A percentile compares a stretch with the other conserved stretches of the same genome.
phyloP scores from a whole-genome alignment of 2,329 filamentous ascomycete genomes.

The Pseudomassariella vexata region DNA sequence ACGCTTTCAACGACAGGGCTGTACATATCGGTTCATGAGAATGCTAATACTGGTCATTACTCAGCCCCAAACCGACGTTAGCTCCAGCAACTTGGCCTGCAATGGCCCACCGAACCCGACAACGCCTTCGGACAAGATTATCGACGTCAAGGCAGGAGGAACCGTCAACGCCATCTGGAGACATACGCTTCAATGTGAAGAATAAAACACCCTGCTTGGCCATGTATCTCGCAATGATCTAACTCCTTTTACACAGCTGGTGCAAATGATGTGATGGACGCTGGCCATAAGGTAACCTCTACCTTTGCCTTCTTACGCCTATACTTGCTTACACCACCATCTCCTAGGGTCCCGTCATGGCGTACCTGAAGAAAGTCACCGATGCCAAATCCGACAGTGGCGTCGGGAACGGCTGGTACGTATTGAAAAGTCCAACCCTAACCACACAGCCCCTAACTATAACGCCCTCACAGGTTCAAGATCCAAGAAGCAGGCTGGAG shows the following conservation, averaged over 20 bases:
- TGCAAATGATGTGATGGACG: conserved; percentile 46
- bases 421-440: neutral
- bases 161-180: conserved; percentile 51
- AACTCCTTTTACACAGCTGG: conserved; percentile 26
- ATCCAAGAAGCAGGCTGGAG: conserved; percentile 36
- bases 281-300: conserved; percentile 37
- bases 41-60: neutral
- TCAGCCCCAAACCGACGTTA: conserved; percentile 33
- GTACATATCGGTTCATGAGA: too few species aligned
- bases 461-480: too few species aligned
- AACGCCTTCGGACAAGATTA: conserved; percentile 39
- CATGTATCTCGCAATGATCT: too few species aligned
- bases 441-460: too few species aligned
- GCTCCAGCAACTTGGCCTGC: conserved; percentile 48
- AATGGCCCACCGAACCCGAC: conserved; percentile 50
- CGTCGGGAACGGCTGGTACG: conserved; percentile 32
- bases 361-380: conserved; percentile 48
- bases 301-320: neutral
- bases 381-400: conserved; percentile 36
- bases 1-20: neutral
- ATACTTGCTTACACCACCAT: too few species aligned
- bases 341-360: conserved; percentile 41
- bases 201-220: neutral
- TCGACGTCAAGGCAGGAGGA: conserved; percentile 43
- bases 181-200: conserved; percentile 37